phyloP scores from a whole-genome alignment of 371 early-diverging fungal genomes.

The Mucor racemosus region DNA sequence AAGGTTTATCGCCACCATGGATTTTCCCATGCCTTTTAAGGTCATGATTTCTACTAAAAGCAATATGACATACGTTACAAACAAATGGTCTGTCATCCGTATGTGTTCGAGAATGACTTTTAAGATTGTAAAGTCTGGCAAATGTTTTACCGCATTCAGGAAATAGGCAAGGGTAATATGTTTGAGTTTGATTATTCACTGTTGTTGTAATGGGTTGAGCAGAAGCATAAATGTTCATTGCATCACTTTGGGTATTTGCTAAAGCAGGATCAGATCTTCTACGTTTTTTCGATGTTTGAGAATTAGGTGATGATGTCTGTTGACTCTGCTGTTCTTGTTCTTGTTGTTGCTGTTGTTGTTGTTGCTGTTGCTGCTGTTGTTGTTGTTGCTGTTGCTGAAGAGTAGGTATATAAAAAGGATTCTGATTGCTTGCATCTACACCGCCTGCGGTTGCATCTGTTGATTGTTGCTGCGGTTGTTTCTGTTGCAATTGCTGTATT shows the following conservation, averaged over 20 bases:
- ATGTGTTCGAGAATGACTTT: slow-evolving; percentile 81
- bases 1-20: slow-evolving; percentile 84
- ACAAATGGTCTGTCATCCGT: slow-evolving; percentile 81
- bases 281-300: slow-evolving; percentile 36
- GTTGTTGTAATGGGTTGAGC: slow-evolving; percentile 55
- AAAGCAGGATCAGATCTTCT: slow-evolving; percentile 51
- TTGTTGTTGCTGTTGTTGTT: background rate
- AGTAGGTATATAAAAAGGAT: slow-evolving; percentile 39
- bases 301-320: slow-evolving; percentile 20
- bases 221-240: slow-evolving; percentile 57
- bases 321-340: background rate
- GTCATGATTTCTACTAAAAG: slow-evolving; percentile 88
- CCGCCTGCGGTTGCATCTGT: slow-evolving; percentile 19
- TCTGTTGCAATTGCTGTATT: background rate
- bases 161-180: slow-evolving; percentile 67
- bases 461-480: slow-evolving; percentile 1
- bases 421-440: slow-evolving; percentile 28
- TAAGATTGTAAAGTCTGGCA: slow-evolving; percentile 78
- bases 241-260: slow-evolving; percentile 52
- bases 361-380: background rate
- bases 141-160: slow-evolving; percentile 77
- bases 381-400: slow-evolving; percentile 17
- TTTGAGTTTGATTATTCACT: slow-evolving; percentile 53
- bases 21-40: slow-evolving; percentile 86
- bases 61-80: slow-evolving; percentile 72